Percentiles rank a stretch among this genome's conserved stretches.
phyloP scores from a whole-genome alignment of 2,329 filamentous ascomycete species.

The Fusarium robinianum region DNA sequence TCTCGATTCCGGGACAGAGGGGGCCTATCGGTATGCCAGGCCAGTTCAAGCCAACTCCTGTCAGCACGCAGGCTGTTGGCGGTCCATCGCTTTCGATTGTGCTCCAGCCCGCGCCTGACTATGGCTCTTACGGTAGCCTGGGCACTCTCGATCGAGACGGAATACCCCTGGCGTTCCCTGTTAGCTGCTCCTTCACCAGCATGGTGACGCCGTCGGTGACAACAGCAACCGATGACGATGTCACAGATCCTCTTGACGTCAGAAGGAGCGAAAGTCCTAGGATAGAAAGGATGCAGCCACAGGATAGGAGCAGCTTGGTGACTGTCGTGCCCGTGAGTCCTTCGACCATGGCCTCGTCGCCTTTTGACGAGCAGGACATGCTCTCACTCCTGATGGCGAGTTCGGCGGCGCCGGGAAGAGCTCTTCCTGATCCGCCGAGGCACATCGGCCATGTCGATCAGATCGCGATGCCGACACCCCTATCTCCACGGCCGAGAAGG shows the following conservation, averaged over 20 bases:
- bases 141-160: slow-evolving; percentile 19
- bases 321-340: slow-evolving; percentile 17
- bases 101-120: slow-evolving; percentile 26
- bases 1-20: slow-evolving; percentile 18
- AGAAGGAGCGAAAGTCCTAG: slow-evolving; percentile 19
- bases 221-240: slow-evolving; percentile 23
- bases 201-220: slow-evolving; percentile 35
- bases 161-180: slow-evolving; percentile 28
- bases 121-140: slow-evolving; percentile 16
- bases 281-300: slow-evolving; percentile 5
- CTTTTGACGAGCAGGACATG: slow-evolving; percentile 43
- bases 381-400: slow-evolving; percentile 38
- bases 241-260: slow-evolving; percentile 11
- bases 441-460: slow-evolving; percentile 37
- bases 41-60: slow-evolving; percentile 28
- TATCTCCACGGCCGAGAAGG: slow-evolving; percentile 35
- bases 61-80: slow-evolving; percentile 33
- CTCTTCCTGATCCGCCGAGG: slow-evolving; percentile 39
- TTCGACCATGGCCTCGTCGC: slow-evolving; percentile 36
- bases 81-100: slow-evolving; percentile 24
- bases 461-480: slow-evolving; percentile 33
- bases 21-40: slow-evolving; percentile 14
- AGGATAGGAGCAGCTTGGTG: slow-evolving; percentile 20
- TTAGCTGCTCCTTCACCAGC: slow-evolving; percentile 32
- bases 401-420: slow-evolving; percentile 27